phyloP scores from a whole-genome alignment of 305 asterid species.

The Ajuga reptans region DNA sequence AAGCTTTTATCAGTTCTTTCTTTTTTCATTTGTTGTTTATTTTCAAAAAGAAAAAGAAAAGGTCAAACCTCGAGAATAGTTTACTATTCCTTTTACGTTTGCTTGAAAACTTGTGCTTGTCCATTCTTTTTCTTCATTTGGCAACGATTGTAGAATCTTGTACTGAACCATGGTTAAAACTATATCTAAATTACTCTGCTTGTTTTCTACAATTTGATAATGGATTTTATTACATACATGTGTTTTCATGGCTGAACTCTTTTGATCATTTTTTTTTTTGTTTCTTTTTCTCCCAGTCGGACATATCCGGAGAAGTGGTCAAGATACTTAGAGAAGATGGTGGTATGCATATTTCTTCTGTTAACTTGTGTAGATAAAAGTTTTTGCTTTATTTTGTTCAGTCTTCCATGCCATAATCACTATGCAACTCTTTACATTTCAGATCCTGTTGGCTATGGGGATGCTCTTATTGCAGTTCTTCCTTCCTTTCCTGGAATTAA shows the following conservation, averaged over 20 bases:
- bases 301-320: constrained; percentile 69
- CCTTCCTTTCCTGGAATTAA: constrained; percentile 89
- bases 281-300: constrained; percentile 38
- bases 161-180: not conserved
- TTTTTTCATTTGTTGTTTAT: too few species aligned
- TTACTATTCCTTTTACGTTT: too few species aligned
- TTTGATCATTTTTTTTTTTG: not conserved
- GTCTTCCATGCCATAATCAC: not conserved
- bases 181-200: not conserved
- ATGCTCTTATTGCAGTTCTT: constrained; percentile 71
- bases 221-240: too few species aligned
- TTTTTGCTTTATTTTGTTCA: too few species aligned
- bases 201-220: not conserved
- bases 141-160: too few species aligned
- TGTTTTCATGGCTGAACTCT: not conserved
- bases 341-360: constrained; percentile 37
- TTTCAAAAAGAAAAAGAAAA: too few species aligned
- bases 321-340: constrained; percentile 69
- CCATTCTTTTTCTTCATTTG: too few species aligned
- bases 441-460: constrained; percentile 86
- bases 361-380: not conserved
- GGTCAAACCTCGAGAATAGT: too few species aligned
- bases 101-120: too few species aligned
- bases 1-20: too few species aligned
- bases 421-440: constrained; percentile 7